Percentiles rank a stretch among this genome's conserved stretches.
These are phyloP conservation scores for Lactarius sp. DNA, from an alignment of 768 basidiomycete genomes.

Conservation along the genomic window DNA sequence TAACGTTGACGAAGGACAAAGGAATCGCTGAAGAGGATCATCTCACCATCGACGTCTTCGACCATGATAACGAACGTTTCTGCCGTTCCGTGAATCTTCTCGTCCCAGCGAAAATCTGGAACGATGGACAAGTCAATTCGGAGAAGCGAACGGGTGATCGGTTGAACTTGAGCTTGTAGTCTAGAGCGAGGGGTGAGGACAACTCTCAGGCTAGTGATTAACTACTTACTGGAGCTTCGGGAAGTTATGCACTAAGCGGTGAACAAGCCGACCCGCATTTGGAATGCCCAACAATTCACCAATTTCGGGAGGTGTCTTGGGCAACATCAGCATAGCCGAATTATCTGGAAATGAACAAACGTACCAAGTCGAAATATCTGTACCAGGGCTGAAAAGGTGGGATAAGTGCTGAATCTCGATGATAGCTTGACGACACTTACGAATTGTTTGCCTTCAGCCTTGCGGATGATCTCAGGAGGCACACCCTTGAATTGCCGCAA, in stretches of 20 bases:
- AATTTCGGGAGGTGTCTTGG: conserved; percentile 75
- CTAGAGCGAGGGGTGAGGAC: conserved; percentile 36
- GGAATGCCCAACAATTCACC: conserved; percentile 93
- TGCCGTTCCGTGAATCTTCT: conserved; percentile 81
- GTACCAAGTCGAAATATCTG: conserved; percentile 86
- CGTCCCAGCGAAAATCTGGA: conserved; percentile 99
- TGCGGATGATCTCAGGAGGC: conserved; percentile 76
- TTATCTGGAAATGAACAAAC: conserved; percentile 15
- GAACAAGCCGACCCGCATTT: conserved; percentile 88
- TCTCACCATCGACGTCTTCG: conserved; percentile 96
- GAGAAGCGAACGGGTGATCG: conserved; percentile 89
- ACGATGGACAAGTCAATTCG: conserved; percentile 90
- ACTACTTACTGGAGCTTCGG: conserved; percentile 79
- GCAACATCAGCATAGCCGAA: conserved; percentile 2
- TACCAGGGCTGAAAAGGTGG: conserved; percentile 76
- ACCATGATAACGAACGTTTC: conserved; percentile 93
- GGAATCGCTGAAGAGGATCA: conserved; percentile 90
- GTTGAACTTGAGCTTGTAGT: conserved; percentile 93
- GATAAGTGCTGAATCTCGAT: not conserved
- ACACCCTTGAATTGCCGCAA: conserved; percentile 93
- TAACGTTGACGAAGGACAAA: conserved; percentile 91
- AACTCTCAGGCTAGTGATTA: not conserved
- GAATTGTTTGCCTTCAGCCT: conserved; percentile 97
- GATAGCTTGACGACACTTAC: conserved; percentile 41
- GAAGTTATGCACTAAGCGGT: conserved; percentile 92